Conservation (phyloP, 495 filamentous ascomycete species). For the Penicillium robsamsonii region DNA sequence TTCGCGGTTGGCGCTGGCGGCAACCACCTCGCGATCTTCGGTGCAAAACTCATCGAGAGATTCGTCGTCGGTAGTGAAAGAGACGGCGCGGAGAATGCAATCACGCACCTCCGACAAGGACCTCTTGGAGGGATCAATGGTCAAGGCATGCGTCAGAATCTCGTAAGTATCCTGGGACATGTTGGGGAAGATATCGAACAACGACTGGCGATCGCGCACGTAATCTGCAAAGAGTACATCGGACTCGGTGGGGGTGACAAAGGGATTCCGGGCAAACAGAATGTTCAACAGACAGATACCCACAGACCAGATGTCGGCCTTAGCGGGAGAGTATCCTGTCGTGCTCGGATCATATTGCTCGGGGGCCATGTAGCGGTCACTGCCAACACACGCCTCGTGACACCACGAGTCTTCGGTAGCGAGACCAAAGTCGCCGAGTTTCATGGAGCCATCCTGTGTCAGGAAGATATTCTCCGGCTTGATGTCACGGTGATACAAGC, state of each 20-base stretch:
- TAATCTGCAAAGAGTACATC: constrained; percentile 92
- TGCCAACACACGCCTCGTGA: constrained; percentile 86
- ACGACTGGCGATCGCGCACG: constrained; percentile 83
- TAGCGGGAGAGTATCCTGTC: constrained; percentile 84
- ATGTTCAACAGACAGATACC: constrained; percentile 95
- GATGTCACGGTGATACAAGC: constrained; percentile 96
- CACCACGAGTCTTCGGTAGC: constrained; percentile 85
- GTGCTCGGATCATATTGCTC: constrained; percentile 90
- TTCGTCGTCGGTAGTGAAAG: constrained; percentile 94
- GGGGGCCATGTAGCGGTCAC: constrained; percentile 98
- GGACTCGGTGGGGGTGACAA: constrained; percentile 78
- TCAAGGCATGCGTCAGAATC: constrained; percentile 82
- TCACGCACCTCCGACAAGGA: constrained; percentile 75
- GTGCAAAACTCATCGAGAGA: constrained; percentile 91
- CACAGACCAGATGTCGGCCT: constrained; percentile 95
- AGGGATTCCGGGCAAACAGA: constrained; percentile 92
- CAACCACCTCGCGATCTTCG: constrained; percentile 65
- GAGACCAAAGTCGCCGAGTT: constrained; percentile 94
- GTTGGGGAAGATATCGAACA: constrained; percentile 97
- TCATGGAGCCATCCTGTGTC: constrained; percentile 79
- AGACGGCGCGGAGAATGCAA: constrained; percentile 72
- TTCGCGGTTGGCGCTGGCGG: constrained; percentile 86
- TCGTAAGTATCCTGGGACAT: constrained; percentile 98
- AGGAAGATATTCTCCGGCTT: constrained; percentile 99
- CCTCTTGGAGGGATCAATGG: constrained; percentile 85